These are phyloP conservation scores for Pseudozyma flocculosa DNA, from an alignment of 1,284 basidiomycete genomes.

Conservation along the genomic window DNA sequence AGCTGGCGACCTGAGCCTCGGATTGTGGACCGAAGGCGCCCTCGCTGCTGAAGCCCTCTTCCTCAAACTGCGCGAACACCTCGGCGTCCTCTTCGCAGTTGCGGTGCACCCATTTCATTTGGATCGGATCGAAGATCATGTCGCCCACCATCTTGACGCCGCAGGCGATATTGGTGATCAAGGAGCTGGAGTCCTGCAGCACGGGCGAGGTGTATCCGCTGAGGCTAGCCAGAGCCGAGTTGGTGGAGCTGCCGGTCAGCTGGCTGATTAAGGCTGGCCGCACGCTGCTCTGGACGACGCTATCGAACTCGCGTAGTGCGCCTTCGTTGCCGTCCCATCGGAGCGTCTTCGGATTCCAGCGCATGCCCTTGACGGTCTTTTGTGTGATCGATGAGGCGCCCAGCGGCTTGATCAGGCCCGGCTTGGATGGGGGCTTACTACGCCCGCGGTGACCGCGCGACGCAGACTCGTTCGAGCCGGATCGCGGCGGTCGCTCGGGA, in stretches of 20 bases:
- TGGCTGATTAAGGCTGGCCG: constrained; percentile 83
- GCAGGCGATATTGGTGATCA: constrained; percentile 19
- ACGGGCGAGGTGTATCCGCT: constrained; percentile 18
- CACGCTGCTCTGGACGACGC: constrained; percentile 73
- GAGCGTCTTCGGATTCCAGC: constrained; percentile 83
- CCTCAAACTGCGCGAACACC: constrained; percentile 35
- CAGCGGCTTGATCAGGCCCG: constrained; percentile 40
- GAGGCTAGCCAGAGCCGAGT: constrained; percentile 16
- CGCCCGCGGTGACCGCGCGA: not conserved
- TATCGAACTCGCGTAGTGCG: constrained; percentile 83
- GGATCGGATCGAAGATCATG: constrained; percentile 91
- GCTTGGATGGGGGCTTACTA: constrained; percentile 6
- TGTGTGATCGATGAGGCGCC: constrained; percentile 22
- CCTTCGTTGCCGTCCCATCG: constrained; percentile 97
- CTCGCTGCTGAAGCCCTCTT: constrained; percentile 8
- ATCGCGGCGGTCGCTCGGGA: constrained; percentile 51
- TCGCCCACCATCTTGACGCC: constrained; percentile 81
- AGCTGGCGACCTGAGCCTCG: too few relatives aligned
- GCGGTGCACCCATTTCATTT: constrained; percentile 86
- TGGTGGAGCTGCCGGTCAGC: constrained; percentile 31
- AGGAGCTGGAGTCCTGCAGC: constrained; percentile 21
- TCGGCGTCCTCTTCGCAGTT: constrained; percentile 72
- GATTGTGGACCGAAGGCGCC: not conserved
- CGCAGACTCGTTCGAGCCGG: not conserved
- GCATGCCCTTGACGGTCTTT: constrained; percentile 70